Base-by-base conservation (phyloP, 202 grass and related monocot species). In the Zoysia matrella region DNA sequence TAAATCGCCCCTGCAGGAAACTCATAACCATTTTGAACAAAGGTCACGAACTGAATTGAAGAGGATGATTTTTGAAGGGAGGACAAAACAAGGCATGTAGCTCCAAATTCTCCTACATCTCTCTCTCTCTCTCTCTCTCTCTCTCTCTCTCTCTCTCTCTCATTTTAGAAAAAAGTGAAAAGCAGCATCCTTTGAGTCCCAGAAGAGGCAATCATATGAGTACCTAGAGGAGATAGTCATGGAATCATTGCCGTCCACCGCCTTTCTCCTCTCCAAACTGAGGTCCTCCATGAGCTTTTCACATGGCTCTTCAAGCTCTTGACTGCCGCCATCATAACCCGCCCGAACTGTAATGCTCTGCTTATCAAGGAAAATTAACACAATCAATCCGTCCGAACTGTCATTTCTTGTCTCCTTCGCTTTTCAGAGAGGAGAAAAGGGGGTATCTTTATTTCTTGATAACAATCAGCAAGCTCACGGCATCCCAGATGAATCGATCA, bases 211-310 rank as follows among this genome's bases (percentile, higher is more conserved):
- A 62, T 8, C 10, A 50, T 5, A 44, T 4, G 40, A 55, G 58
- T 41, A 77, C 86, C 80, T 84, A 78, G 77, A 84, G 45, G 81
- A 79, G 48, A 83, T 54, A 48, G 83, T 91, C 81, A 88, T 52
- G 79, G 80, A 88, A 16, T 85, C 85, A n/a, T 65, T 73, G 61
- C 69, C 80, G 52, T 86, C 79, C 15, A 39, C 47, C 3, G 48
- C 67, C 73, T 77, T 87, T 82, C 60, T 62, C 22, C 60, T 85
- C 55, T 88, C 86, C 82, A 93, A 74, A 58, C 80, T 91, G 74
- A 98, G 81, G 42, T 94, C 92, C 86, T 97, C 92, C 67, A 94
- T 42, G 67, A 88, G 68, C 75, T 60, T 76, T 43, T 80, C 62
- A 42, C 43, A 83, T 44, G 68, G 65, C 66, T 60, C 77, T 11